Evolutionary conservation across 2,329 filamentous ascomycete genomes (phyloP).

Genomic region (Parastagonospora nodorum): DNA sequence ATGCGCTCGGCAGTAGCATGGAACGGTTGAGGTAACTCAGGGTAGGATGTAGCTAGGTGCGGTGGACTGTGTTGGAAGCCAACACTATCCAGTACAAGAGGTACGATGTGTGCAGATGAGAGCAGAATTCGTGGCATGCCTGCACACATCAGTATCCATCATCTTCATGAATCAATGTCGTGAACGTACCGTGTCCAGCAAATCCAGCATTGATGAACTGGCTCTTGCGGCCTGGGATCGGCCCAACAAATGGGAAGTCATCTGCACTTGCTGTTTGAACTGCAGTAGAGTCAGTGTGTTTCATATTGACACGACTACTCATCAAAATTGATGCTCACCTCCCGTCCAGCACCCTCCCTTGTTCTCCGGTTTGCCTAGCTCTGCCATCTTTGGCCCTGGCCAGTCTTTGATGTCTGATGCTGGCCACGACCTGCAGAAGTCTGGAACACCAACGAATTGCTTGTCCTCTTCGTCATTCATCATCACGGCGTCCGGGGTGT

Average conservation of each 20-base stretch:
- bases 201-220: slow-evolving; percentile 15
- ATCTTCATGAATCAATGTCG: too few species aligned
- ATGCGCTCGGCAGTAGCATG: slow-evolving; percentile 7
- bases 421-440: slow-evolving; percentile 12
- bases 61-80: slow-evolving; percentile 6
- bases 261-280: slow-evolving; percentile 9
- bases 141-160: neutral
- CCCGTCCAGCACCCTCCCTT: slow-evolving; percentile 15
- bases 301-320: neutral
- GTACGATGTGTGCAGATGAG: slow-evolving; percentile 10
- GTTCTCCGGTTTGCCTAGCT: slow-evolving; percentile 5
- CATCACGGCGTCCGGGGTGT: slow-evolving; percentile 7
- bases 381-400: slow-evolving; percentile 2
- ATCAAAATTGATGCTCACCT: slow-evolving; percentile 1
- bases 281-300: neutral
- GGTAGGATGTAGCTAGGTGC: slow-evolving; percentile 6
- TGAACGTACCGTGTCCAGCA: slow-evolving; percentile 10
- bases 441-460: slow-evolving; percentile 7
- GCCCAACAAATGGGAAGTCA: slow-evolving; percentile 11
- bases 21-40: slow-evolving; percentile 11
- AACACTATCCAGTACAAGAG: slow-evolving; percentile 10
- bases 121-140: slow-evolving; percentile 13
- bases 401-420: slow-evolving; percentile 7
- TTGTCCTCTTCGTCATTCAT: slow-evolving; percentile 8
- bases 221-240: slow-evolving; percentile 3